These are phyloP conservation scores for Sanghuangporus weigelae DNA, from an alignment of 1,284 basidiomycete species.

Conservation along the genomic window DNA sequence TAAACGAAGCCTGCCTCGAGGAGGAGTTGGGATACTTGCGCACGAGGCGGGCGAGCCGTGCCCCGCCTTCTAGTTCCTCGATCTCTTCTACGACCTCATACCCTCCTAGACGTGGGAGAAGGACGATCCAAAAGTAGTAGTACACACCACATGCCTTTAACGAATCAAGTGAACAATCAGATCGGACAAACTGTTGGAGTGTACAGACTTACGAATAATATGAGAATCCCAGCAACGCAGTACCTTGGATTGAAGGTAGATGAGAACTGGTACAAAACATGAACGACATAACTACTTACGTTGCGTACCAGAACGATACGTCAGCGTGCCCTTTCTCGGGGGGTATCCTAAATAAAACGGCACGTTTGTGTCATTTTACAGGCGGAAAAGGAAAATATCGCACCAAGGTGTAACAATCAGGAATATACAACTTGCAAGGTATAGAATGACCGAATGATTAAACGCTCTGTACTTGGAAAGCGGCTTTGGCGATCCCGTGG, in stretches of 20 bases:
- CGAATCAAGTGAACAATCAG: neutral
- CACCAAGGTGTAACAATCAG: conserved; percentile 43
- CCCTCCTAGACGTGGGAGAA: conserved; percentile 28
- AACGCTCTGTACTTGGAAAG: conserved; percentile 35
- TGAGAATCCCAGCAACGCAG: conserved; percentile 27
- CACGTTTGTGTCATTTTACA: too few relatives aligned
- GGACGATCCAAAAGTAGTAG: conserved; percentile 30
- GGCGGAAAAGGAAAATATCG: neutral
- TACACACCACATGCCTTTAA: conserved; percentile 27
- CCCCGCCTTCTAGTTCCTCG: conserved; percentile 26
- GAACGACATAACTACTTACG: conserved; percentile 20
- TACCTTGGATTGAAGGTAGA: conserved; percentile 2
- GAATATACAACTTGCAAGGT: conserved; percentile 35
- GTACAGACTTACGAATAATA: conserved; percentile 18
- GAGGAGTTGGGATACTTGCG: conserved; percentile 16
- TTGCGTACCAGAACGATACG: conserved; percentile 33
- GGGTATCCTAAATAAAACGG: conserved; percentile 22
- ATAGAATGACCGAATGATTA: conserved; percentile 33
- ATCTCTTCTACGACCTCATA: conserved; percentile 31
- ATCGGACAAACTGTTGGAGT: neutral
- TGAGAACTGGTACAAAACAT: neutral
- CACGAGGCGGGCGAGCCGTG: conserved; percentile 22
- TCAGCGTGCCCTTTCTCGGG: conserved; percentile 26
- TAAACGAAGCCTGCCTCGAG: neutral
- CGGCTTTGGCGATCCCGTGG: conserved; percentile 27